Percentiles rank a stretch among this genome's conserved stretches.
These are phyloP conservation scores for Narthecium ossifragum DNA, from an alignment of 106 monocot genomes.

Conservation along the genomic window DNA sequence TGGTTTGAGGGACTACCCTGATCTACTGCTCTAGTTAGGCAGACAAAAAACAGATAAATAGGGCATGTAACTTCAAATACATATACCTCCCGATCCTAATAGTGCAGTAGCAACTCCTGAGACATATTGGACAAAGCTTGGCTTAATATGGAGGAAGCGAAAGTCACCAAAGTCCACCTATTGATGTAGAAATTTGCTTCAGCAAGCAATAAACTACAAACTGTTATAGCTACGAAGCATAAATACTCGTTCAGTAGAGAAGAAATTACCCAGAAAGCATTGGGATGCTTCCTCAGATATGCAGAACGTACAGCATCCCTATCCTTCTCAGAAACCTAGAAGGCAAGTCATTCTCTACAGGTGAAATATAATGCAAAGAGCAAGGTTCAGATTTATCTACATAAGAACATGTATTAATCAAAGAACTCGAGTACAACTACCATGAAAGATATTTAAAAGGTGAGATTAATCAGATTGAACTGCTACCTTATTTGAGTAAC, in stretches of 20 bases:
- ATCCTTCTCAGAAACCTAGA: conserved; percentile 58
- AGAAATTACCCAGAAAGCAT: conserved; percentile 87
- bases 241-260: not conserved
- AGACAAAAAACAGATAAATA: too few species aligned
- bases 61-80: too few species aligned
- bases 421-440: too few species aligned
- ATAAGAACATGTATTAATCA: too few species aligned
- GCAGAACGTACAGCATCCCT: conserved; percentile 50
- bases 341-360: not conserved
- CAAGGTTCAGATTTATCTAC: too few species aligned
- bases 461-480: too few species aligned
- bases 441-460: too few species aligned
- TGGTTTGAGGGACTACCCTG: too few species aligned
- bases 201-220: conserved; percentile 1
- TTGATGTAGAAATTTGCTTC: not conserved
- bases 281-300: conserved; percentile 73
- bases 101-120: conserved; percentile 92
- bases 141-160: conserved; percentile 64
- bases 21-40: too few species aligned
- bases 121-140: conserved; percentile 68
- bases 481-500: too few species aligned
- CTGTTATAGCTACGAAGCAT: not conserved
- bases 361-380: too few species aligned
- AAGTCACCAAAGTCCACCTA: conserved; percentile 98
- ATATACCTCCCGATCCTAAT: conserved; percentile 81